These are phyloP conservation scores for Brettanomyces bruxellensis DNA, from an alignment of 805 yeast genomes.

Conservation along the genomic window DNA sequence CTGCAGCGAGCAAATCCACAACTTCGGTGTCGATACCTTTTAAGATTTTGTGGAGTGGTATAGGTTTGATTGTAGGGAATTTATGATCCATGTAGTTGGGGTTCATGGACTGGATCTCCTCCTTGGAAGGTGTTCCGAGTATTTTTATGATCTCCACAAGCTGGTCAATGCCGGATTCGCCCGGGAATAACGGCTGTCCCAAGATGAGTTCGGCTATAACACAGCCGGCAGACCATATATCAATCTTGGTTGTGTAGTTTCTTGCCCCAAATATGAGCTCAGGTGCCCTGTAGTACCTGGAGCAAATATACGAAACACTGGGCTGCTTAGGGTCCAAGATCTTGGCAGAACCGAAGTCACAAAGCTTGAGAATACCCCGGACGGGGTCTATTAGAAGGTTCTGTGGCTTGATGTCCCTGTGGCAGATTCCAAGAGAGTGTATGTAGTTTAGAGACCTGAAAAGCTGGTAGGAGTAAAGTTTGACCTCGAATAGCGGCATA, in stretches of 20 bases:
- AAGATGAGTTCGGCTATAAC: conserved; percentile 94
- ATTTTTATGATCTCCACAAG: conserved; percentile 93
- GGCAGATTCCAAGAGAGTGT: conserved; percentile 73
- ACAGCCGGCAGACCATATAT: conserved; percentile 96
- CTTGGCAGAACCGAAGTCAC: conserved; percentile 97
- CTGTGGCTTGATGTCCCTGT: conserved; percentile 89
- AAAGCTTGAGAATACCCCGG: conserved; percentile 76
- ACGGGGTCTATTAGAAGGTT: conserved; percentile 81
- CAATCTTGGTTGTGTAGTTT: conserved; percentile 92
- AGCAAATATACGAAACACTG: conserved; percentile 92
- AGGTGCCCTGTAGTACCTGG: conserved; percentile 95
- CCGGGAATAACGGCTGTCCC: conserved; percentile 97
- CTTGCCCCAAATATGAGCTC: conserved; percentile 96
- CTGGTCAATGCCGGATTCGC: conserved; percentile 96
- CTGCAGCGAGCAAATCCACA: conserved; percentile 44
- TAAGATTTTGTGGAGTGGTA: conserved; percentile 61
- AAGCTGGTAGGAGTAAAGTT: conserved; percentile 72
- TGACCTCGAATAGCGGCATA: conserved; percentile 88
- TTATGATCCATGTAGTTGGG: conserved; percentile 96
- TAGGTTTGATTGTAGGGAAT: conserved; percentile 79
- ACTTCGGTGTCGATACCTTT: conserved; percentile 45
- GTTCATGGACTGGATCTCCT: conserved; percentile 89
- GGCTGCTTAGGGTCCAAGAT: conserved; percentile 84
- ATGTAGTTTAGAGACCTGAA: conserved; percentile 72
- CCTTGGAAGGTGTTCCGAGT: conserved; percentile 89